Evolutionary conservation across 2,329 filamentous ascomycete genomes (phyloP).

Genomic region (Didymella pomorum): DNA sequence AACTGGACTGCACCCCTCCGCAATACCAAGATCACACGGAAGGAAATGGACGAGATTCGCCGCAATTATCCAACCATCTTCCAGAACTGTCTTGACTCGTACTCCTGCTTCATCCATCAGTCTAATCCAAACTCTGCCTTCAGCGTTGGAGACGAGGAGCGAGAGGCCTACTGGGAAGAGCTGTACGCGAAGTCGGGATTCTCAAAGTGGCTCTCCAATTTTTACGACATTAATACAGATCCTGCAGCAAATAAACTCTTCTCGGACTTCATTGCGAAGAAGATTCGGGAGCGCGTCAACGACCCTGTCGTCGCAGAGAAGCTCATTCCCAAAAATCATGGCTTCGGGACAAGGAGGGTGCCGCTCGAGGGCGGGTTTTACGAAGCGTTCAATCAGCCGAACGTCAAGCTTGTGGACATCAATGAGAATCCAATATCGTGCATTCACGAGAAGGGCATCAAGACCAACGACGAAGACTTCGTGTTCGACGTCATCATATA

Average conservation of each 20-base stretch:
- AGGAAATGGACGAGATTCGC: constrained; percentile 29
- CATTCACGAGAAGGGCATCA: constrained; percentile 59
- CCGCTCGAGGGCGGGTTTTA: constrained; percentile 46
- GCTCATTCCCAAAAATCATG: constrained; percentile 50
- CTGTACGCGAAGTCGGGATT: constrained; percentile 31
- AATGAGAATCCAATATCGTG: constrained; percentile 52
- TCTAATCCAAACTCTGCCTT: constrained; percentile 24
- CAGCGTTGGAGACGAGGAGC: constrained; percentile 23
- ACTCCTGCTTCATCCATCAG: constrained; percentile 29
- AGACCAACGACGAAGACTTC: constrained; percentile 57
- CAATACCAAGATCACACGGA: constrained; percentile 25
- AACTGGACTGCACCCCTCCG: constrained; percentile 35
- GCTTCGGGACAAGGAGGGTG: constrained; percentile 37
- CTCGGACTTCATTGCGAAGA: constrained; percentile 43
- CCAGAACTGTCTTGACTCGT: constrained; percentile 26
- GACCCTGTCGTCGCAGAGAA: constrained; percentile 56
- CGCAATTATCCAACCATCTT: constrained; percentile 28
- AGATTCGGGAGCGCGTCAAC: constrained; percentile 46
- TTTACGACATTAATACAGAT: constrained; percentile 33
- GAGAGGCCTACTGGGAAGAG: constrained; percentile 29
- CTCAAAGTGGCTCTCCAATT: constrained; percentile 29
- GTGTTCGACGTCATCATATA: constrained; percentile 63
- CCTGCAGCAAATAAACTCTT: constrained; percentile 36
- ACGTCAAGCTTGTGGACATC: constrained; percentile 59
- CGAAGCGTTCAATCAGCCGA: constrained; percentile 52